Evolutionary conservation across 352 stramenopile genomes (phyloP).

Genomic region (Globisporangium cystogenes): DNA sequence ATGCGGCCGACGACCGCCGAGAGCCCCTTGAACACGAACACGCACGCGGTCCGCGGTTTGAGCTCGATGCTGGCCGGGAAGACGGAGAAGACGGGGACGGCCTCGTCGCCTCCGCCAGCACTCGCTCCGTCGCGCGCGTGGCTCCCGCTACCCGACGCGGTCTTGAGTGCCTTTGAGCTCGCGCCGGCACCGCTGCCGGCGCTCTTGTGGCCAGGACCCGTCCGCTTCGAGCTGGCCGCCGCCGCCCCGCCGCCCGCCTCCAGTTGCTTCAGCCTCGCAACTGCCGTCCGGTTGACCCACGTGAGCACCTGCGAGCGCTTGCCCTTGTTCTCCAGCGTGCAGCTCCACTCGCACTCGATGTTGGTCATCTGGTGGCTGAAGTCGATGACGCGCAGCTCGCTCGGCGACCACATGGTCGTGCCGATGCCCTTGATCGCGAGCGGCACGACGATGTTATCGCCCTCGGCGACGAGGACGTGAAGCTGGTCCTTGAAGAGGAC

Average conservation of each 20-base stretch:
- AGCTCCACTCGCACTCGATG: conserved; percentile 86
- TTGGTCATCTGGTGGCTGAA: conserved; percentile 92
- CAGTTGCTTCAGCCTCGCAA: conserved; percentile 24
- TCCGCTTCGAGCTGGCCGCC: neutral
- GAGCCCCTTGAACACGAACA: conserved; percentile 91
- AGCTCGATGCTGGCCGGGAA: conserved; percentile 90
- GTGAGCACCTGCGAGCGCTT: conserved; percentile 88
- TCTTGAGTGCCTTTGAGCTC: conserved; percentile 14
- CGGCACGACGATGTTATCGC: conserved; percentile 86
- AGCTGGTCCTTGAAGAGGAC: conserved; percentile 91
- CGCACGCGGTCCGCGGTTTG: conserved; percentile 90
- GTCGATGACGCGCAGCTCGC: conserved; percentile 87
- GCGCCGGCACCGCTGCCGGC: neutral
- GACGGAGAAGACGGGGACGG: conserved; percentile 83
- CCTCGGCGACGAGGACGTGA: conserved; percentile 90
- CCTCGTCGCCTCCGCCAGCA: conserved; percentile 16
- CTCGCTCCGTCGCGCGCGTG: conserved; percentile 4
- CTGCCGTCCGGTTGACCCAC: conserved; percentile 88
- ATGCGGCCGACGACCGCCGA: conserved; percentile 54
- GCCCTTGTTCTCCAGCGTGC: conserved; percentile 95
- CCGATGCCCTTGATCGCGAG: conserved; percentile 89
- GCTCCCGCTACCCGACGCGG: neutral
- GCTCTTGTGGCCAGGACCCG: conserved; percentile 14
- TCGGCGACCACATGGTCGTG: conserved; percentile 91
- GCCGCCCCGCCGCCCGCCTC: conserved; percentile 3